These are phyloP conservation scores for Phytopythium sindhum DNA, from an alignment of 352 stramenopile genomes.

Conservation along the genomic window DNA sequence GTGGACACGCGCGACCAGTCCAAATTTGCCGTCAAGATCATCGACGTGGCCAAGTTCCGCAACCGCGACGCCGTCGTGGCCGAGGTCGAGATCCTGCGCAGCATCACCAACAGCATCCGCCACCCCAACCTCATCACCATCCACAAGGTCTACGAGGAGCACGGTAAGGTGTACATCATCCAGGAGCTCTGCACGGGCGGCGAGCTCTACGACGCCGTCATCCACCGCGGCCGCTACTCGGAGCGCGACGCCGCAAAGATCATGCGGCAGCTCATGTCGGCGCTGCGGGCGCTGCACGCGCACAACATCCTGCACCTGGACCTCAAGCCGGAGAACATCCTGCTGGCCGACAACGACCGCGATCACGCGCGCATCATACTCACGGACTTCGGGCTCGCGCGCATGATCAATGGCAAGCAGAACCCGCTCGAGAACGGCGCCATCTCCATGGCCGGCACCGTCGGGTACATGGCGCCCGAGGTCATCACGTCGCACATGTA, in stretches of 20 bases:
- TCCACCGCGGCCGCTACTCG: constrained; percentile 61
- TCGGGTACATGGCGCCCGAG: constrained; percentile 78
- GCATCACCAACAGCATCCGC: constrained; percentile 78
- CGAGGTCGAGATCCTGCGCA: constrained; percentile 78
- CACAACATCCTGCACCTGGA: constrained; percentile 82
- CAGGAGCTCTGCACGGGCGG: constrained; percentile 68
- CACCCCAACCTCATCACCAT: constrained; percentile 77
- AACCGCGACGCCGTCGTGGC: constrained; percentile 63
- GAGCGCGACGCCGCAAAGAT: constrained; percentile 59
- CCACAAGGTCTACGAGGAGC: constrained; percentile 81
- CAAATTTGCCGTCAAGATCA: constrained; percentile 69
- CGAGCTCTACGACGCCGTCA: constrained; percentile 75
- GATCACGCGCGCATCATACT: constrained; percentile 64
- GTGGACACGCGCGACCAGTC: constrained; percentile 52
- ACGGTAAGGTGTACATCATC: constrained; percentile 79
- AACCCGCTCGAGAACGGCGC: constrained; percentile 50
- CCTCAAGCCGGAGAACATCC: constrained; percentile 82
- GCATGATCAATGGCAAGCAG: constrained; percentile 70
- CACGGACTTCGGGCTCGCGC: constrained; percentile 72
- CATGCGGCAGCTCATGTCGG: constrained; percentile 64
- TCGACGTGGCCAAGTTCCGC: constrained; percentile 76
- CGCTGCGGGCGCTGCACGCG: constrained; percentile 56
- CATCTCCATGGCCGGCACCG: constrained; percentile 68
- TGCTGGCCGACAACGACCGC: constrained; percentile 45
- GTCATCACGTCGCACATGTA: constrained; percentile 69